Conservation (phyloP, 164 flowering plant genomes). For the Akebia trifoliata region DNA sequence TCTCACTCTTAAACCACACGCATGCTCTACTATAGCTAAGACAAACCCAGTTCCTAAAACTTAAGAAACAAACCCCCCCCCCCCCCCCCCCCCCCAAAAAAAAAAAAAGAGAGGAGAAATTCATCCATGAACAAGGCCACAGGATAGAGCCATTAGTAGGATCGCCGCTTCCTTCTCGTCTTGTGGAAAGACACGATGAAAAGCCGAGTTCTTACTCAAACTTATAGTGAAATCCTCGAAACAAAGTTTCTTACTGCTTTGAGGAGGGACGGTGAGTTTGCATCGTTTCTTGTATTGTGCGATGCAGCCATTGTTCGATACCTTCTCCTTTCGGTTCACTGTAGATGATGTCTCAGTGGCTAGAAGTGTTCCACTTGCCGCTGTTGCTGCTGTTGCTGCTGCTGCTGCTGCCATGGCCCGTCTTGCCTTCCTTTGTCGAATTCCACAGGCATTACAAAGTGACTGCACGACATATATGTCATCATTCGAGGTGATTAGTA, state of each 20-base stretch:
- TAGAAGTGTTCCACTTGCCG: constrained; percentile 20
- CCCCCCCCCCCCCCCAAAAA: too few species aligned
- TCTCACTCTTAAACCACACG: too few species aligned
- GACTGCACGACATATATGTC: constrained; percentile 26
- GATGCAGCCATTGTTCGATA: constrained; percentile 17
- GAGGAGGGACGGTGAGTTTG: constrained; percentile 25
- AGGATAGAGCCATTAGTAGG: constrained; percentile 87
- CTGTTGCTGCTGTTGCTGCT: constrained; percentile 30
- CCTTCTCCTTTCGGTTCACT: constrained; percentile 29
- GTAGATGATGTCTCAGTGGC: constrained; percentile 11
- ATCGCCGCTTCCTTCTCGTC: constrained; percentile 95
- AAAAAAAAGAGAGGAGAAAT: neutral
- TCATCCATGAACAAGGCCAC: constrained; percentile 66
- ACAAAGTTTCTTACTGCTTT: constrained; percentile 30
- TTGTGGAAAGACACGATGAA: constrained; percentile 69
- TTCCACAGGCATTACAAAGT: constrained; percentile 60
- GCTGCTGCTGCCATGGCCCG: constrained; percentile 41
- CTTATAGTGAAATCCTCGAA: constrained; percentile 57
- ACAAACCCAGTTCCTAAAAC: constrained; percentile 1
- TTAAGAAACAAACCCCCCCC: neutral
- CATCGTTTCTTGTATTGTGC: constrained; percentile 42
- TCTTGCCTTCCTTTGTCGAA: constrained; percentile 48
- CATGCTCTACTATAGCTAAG: too few species aligned
- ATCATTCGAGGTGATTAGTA: neutral
- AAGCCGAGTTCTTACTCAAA: constrained; percentile 47